These are phyloP conservation scores for Ilyonectria sp. DNA, from an alignment of 2,329 filamentous ascomycete species.

Conservation along the genomic window DNA sequence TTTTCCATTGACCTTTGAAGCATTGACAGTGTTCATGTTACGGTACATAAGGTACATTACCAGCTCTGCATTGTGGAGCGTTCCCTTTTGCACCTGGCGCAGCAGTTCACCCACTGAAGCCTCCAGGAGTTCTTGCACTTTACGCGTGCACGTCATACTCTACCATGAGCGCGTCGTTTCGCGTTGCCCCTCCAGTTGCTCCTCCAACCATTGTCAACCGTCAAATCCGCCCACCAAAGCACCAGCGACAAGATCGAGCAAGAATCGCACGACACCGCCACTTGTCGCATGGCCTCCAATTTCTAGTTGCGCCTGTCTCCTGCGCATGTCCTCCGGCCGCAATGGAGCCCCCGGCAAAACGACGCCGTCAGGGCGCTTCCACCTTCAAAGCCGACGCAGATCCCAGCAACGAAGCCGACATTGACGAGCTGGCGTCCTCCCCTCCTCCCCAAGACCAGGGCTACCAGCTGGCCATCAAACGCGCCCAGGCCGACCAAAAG, in stretches of 20 bases:
- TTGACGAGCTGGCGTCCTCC: slow-evolving; percentile 57
- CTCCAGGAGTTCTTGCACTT: slow-evolving; percentile 30
- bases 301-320: background rate
- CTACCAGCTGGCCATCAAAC: slow-evolving; percentile 72
- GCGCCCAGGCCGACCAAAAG: slow-evolving; percentile 77
- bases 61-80: too few species aligned
- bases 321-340: background rate
- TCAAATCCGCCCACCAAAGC: slow-evolving; percentile 10
- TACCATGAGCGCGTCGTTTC: slow-evolving; percentile 32
- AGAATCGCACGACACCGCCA: background rate
- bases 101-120: too few species aligned
- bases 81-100: too few species aligned
- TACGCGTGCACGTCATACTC: slow-evolving; percentile 37
- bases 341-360: slow-evolving; percentile 75
- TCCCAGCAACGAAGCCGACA: slow-evolving; percentile 58
- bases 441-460: slow-evolving; percentile 67
- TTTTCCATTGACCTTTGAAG: background rate
- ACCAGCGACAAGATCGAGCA: background rate
- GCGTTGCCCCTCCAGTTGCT: slow-evolving; percentile 44
- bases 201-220: slow-evolving; percentile 42
- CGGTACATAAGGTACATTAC: too few species aligned
- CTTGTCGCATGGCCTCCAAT: slow-evolving; percentile 4
- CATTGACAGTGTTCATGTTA: background rate
- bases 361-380: slow-evolving; percentile 67
- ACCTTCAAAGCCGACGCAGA: slow-evolving; percentile 48